Conservation (phyloP, 306 rosid species). For the Lathyrus sativus region DNA sequence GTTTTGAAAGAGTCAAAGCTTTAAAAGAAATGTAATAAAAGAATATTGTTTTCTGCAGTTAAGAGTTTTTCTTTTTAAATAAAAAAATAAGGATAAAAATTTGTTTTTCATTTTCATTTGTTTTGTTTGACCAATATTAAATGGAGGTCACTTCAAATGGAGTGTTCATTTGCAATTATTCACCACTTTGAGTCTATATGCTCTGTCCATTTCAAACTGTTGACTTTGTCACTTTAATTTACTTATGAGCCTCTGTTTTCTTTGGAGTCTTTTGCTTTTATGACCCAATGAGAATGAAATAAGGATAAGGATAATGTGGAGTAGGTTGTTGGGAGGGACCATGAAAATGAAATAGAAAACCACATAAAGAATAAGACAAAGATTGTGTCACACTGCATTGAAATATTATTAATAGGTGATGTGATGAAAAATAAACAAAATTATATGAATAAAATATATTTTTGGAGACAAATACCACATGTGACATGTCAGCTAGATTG, state of each 20-base stretch:
- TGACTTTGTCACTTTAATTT: constrained; percentile 28
- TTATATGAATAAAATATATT: no score
- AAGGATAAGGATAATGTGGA: constrained; percentile 36
- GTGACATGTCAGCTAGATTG: constrained; percentile 7
- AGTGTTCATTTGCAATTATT: constrained; percentile 26
- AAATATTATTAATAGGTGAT: not conserved
- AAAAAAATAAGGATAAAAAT: no score
- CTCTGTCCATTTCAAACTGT: constrained; percentile 31
- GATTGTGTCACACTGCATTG: not conserved
- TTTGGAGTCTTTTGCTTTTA: not conserved
- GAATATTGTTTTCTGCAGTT: no score
- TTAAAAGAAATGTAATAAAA: no score
- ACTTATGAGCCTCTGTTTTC: constrained; percentile 5
- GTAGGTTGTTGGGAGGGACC: constrained; percentile 35
- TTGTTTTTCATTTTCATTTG: not conserved
- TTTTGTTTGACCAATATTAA: constrained; percentile 3
- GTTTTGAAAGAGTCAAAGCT: no score
- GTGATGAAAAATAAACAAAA: not conserved
- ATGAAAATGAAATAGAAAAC: not conserved
- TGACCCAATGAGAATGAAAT: constrained; percentile 3
- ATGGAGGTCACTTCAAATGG: constrained; percentile 5
- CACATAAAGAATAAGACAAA: not conserved
- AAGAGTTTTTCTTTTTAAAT: no score
- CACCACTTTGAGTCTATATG: not conserved
- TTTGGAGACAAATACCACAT: not conserved